Conservation (phyloP, 2,329 filamentous ascomycete species). For the Penicillium digitatum region DNA sequence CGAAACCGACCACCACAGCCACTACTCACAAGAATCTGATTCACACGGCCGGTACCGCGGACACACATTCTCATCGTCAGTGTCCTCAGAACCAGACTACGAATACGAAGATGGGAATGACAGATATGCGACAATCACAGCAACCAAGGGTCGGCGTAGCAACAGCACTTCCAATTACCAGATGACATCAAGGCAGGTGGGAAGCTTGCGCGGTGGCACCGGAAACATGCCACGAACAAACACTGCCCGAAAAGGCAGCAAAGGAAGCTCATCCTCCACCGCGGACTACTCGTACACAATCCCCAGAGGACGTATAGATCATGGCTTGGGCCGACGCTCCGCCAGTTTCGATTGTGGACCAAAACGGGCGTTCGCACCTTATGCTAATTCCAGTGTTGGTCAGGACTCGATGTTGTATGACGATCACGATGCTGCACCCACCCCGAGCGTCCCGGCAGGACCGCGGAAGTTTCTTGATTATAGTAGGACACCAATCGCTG, state of each 20-base stretch:
- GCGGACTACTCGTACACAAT: constrained; percentile 63
- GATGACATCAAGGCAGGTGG: constrained; percentile 57
- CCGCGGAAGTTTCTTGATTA: constrained; percentile 56
- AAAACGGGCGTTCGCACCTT: constrained; percentile 29
- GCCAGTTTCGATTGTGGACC: constrained; percentile 45
- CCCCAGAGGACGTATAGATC: constrained; percentile 31
- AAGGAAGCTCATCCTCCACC: constrained; percentile 71
- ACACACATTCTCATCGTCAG: constrained; percentile 58
- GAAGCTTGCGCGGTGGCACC: constrained; percentile 53
- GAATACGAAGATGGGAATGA: constrained; percentile 36
- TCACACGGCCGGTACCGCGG: constrained; percentile 48
- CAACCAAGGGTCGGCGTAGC: constrained; percentile 59
- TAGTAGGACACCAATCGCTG: constrained; percentile 21
- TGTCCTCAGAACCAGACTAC: constrained; percentile 55
- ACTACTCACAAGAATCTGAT: constrained; percentile 29
- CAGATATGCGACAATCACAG: constrained; percentile 41
- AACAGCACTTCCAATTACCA: constrained; percentile 75
- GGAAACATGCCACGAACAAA: constrained; percentile 24
- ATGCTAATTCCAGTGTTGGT: constrained; percentile 18
- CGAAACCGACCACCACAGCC: constrained; percentile 36
- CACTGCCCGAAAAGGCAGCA: constrained; percentile 60
- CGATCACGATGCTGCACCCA: constrained; percentile 73
- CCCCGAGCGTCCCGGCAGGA: constrained; percentile 75
- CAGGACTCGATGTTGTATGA: constrained; percentile 42
- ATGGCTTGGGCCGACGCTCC: constrained; percentile 37